Base-by-base conservation (phyloP, 1,139 yeast species). In the Pichia sp. region DNA sequence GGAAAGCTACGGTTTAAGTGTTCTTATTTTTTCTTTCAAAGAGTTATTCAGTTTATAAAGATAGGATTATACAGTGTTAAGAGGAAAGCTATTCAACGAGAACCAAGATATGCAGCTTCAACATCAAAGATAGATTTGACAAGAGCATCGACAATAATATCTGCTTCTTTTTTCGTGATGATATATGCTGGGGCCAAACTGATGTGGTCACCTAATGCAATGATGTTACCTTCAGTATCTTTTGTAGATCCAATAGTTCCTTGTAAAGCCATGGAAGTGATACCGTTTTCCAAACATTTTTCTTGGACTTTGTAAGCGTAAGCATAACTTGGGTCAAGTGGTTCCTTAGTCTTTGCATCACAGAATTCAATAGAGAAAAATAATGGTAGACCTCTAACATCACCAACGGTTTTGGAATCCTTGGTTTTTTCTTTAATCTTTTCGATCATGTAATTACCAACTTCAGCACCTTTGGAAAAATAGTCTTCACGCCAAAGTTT, bases 311-410 rank as follows among this genome's bases (percentile, higher is more conserved):
- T 57, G 37, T 56, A 55, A 20, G 63, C 60, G 21, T 62, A 57
- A 18, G 61, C 60, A 33, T 60, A 47, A 11, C 52, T 51, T 19
- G 63, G 54, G 15, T 62, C 64, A 47, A 74, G 74, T 13, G 70
- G 65, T 50, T 73, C 74, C 51, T 73, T 75, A 24, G 80, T 70
- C 10, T 42, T 54, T 43, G 67, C 67, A 54, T 76, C 66, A 53
- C 74, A 67, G 48, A 76, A 78, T 57, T 78, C 83, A 44, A 77
- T 51, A 6, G 77, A 64, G 75, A 80, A 74, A 60, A 78, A 78
- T 18, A 78, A 75, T 46, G 82, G 82, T 46, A 70, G 59, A 33
- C 83, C 83, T 62, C 83, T 70, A 33, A 76, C 69, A 48, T 77
- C 78, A 47, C 80, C 82, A 29, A 68, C 74, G 38, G 69, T 66